Percentiles rank a stretch among this genome's conserved stretches.
phyloP scores from a whole-genome alignment of 1,284 basidiomycete species.

The Rhodotorula sp. region DNA sequence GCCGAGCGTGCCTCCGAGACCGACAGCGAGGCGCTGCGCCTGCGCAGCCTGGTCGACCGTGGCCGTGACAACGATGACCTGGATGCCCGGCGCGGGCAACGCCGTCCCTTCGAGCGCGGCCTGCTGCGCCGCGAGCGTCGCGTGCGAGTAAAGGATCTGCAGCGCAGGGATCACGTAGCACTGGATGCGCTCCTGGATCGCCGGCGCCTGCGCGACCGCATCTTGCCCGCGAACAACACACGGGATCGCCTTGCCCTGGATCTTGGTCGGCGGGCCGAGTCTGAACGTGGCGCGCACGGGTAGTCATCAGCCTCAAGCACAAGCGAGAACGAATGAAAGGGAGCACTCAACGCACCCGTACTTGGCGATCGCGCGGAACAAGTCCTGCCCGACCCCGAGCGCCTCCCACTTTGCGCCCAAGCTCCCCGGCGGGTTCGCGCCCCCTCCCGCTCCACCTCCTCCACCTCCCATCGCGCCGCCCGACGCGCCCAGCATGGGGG shows the following conservation, averaged over 20 bases:
- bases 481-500: constrained; percentile 7
- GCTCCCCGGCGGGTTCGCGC: constrained; percentile 60
- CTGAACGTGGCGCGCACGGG: constrained; percentile 52
- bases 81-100: constrained; percentile 67
- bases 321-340: constrained; percentile 18
- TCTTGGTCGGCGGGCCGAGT: constrained; percentile 96
- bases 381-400: constrained; percentile 77
- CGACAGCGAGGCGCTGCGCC: constrained; percentile 93
- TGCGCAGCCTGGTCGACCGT: constrained; percentile 98
- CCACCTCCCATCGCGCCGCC: not conserved
- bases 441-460: not conserved
- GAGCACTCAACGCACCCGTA: constrained; percentile 71
- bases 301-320: constrained; percentile 26
- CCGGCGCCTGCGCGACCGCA: constrained; percentile 97
- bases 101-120: constrained; percentile 43
- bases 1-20: constrained; percentile 86
- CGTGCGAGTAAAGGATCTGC: constrained; percentile 36
- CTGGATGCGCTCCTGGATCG: constrained; percentile 96
- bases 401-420: constrained; percentile 96
- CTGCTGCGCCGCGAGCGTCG: constrained; percentile 16
- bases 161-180: constrained; percentile 88
- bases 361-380: constrained; percentile 84
- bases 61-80: constrained; percentile 90
- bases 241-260: constrained; percentile 92
- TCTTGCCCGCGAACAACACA: constrained; percentile 91